Evolutionary conservation across 176 grass and related monocot genomes (phyloP).

Genomic region (Oryza brachyantha): DNA sequence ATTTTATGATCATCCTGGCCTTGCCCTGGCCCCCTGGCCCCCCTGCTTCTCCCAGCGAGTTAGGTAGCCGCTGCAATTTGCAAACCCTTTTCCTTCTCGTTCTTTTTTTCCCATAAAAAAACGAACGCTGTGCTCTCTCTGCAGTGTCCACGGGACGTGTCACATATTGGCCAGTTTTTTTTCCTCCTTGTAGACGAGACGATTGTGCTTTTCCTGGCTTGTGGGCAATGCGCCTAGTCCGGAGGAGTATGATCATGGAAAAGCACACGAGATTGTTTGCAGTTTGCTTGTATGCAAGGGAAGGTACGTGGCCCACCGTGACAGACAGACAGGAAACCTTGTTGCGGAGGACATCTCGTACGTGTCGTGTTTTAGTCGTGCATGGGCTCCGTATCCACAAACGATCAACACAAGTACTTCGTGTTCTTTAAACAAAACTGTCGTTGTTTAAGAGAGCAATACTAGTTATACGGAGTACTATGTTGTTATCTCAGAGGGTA

Average conservation of each 20-base stretch:
- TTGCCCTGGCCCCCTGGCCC: not conserved
- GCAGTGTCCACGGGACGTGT: not conserved
- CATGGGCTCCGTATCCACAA: not conserved
- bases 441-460: not conserved
- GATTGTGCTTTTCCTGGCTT: not conserved
- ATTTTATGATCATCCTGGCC: not conserved
- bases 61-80: not conserved
- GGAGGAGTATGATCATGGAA: not conserved
- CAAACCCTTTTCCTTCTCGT: not conserved
- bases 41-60: not conserved
- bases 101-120: not conserved
- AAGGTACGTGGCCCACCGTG: not conserved
- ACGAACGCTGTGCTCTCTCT: not conserved
- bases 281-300: conserved; percentile 3
- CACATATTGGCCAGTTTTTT: not conserved
- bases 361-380: not conserved
- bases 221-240: not conserved
- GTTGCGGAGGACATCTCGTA: not conserved
- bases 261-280: conserved; percentile 13
- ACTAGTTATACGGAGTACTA: no score
- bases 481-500: not conserved
- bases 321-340: not conserved
- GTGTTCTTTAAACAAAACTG: not conserved
- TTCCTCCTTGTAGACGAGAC: not conserved
- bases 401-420: not conserved